phyloP scores from a whole-genome alignment of 2,329 filamentous ascomycete species.

The Cytospora leucostoma region DNA sequence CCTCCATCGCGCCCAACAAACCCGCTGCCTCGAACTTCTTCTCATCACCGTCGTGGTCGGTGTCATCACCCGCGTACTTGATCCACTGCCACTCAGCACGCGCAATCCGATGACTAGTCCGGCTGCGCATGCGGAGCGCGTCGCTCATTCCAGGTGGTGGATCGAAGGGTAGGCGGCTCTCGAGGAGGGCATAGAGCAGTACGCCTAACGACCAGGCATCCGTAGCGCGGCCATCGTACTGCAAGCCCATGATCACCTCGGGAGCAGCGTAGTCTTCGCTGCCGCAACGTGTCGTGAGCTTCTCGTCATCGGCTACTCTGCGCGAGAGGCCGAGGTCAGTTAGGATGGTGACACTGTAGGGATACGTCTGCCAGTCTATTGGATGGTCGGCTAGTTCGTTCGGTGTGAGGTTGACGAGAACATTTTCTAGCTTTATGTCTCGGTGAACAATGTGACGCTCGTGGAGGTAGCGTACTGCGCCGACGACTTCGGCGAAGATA shows the following conservation, averaged over 20 bases:
- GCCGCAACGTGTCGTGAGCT: slow-evolving; percentile 90
- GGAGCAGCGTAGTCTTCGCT: slow-evolving; percentile 97
- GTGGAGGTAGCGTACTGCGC: slow-evolving; percentile 84
- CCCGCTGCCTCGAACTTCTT: slow-evolving; percentile 63
- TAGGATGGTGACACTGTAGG: slow-evolving; percentile 81
- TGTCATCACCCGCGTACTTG: slow-evolving; percentile 78
- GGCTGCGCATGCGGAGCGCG: slow-evolving; percentile 72
- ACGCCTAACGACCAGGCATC: slow-evolving; percentile 97
- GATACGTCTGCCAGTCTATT: slow-evolving; percentile 72
- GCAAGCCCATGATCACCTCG: slow-evolving; percentile 92
- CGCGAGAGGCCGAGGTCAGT: slow-evolving; percentile 90
- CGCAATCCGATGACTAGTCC: slow-evolving; percentile 92
- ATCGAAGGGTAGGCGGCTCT: slow-evolving; percentile 92
- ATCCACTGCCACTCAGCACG: slow-evolving; percentile 96
- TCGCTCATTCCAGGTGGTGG: slow-evolving; percentile 80
- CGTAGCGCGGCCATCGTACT: slow-evolving; percentile 88
- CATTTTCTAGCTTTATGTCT: slow-evolving; percentile 92
- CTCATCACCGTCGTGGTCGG: slow-evolving; percentile 74
- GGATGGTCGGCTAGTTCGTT: slow-evolving; percentile 64
- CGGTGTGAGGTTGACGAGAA: slow-evolving; percentile 81
- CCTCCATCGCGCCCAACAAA: slow-evolving; percentile 73
- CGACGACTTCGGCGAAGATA: slow-evolving; percentile 87
- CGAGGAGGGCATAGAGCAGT: slow-evolving; percentile 87
- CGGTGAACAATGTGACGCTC: slow-evolving; percentile 85
- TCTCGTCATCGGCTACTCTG: slow-evolving; percentile 80